Percentiles rank a stretch among this genome's conserved stretches.
Evolutionary conservation across 2,329 filamentous ascomycete genomes (phyloP).

Genomic region (Metarhizium anisopliae): DNA sequence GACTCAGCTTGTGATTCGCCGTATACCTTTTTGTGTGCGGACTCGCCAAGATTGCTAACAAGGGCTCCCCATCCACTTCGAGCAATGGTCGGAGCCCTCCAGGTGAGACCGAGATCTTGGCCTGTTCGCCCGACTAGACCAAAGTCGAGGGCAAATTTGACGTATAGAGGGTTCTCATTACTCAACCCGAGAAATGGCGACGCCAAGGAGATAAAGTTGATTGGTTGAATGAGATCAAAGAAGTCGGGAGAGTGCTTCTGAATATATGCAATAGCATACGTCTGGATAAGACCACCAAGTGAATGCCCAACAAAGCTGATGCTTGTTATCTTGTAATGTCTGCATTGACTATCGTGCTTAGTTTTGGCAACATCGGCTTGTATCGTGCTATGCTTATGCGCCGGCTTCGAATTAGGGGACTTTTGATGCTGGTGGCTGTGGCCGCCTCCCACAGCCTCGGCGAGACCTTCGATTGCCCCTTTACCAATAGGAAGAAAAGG

Average conservation of each 20-base stretch:
- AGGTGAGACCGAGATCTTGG: slow-evolving; percentile 88
- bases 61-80: slow-evolving; percentile 83
- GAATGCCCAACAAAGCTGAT: slow-evolving; percentile 95
- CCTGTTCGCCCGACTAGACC: slow-evolving; percentile 93
- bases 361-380: slow-evolving; percentile 45
- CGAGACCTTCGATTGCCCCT: slow-evolving; percentile 34
- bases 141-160: slow-evolving; percentile 94
- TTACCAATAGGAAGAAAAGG: slow-evolving; percentile 65
- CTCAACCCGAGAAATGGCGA: slow-evolving; percentile 85
- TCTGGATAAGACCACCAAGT: slow-evolving; percentile 81
- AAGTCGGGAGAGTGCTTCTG: slow-evolving; percentile 91
- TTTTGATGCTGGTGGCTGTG: slow-evolving; percentile 32
- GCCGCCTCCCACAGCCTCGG: slow-evolving; percentile 28
- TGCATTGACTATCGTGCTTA: slow-evolving; percentile 35
- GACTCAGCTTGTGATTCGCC: slow-evolving; percentile 63
- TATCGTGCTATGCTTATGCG: slow-evolving; percentile 54
- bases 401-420: slow-evolving; percentile 32
- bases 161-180: slow-evolving; percentile 95
- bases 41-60: slow-evolving; percentile 71
- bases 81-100: slow-evolving; percentile 80
- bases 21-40: slow-evolving; percentile 49
- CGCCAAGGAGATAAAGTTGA: slow-evolving; percentile 86
- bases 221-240: slow-evolving; percentile 73
- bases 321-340: slow-evolving; percentile 77
- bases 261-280: slow-evolving; percentile 91